phyloP scores from a whole-genome alignment of 495 filamentous ascomycete genomes.

The Daldinia concentrica region DNA sequence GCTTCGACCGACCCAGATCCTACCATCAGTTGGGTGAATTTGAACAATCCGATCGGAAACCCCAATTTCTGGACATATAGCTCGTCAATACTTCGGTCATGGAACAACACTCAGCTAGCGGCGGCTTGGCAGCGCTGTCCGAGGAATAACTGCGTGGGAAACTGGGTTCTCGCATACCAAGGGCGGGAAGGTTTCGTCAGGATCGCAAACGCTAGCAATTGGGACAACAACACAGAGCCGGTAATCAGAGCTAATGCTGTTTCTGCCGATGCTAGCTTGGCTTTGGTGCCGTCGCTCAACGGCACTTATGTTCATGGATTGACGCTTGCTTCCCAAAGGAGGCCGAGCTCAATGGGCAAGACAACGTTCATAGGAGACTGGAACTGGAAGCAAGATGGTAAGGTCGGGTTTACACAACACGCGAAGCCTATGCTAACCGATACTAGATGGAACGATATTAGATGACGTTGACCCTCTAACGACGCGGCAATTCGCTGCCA shows the following conservation, averaged over 20 bases:
- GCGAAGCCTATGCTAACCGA: conserved; percentile 1
- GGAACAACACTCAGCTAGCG: conserved; percentile 26
- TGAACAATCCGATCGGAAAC: conserved; percentile 6
- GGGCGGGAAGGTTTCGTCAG: conserved; percentile 23
- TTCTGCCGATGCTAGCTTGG: conserved; percentile 21
- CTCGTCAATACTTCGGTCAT: conserved; percentile 6
- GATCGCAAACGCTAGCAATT: conserved; percentile 27
- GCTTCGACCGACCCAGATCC: neutral
- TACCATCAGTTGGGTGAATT: conserved; percentile 26
- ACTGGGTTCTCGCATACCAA: conserved; percentile 26
- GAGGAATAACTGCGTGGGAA: conserved; percentile 15
- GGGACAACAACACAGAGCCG: conserved; percentile 17
- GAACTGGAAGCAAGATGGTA: conserved; percentile 36
- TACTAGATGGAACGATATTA: conserved; percentile 31
- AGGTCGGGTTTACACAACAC: neutral
- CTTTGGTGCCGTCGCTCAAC: conserved; percentile 19
- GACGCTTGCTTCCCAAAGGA: conserved; percentile 28
- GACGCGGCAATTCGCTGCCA: conserved; percentile 34
- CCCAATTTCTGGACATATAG: conserved; percentile 31
- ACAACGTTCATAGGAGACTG: conserved; percentile 22
- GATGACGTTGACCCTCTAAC: conserved; percentile 18
- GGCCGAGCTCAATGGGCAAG: conserved; percentile 26
- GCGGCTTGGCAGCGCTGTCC: conserved; percentile 34
- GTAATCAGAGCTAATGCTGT: conserved; percentile 21
- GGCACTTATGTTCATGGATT: conserved; percentile 24